Conservation (phyloP, 768 basidiomycete genomes). For the Suillus luteus region DNA sequence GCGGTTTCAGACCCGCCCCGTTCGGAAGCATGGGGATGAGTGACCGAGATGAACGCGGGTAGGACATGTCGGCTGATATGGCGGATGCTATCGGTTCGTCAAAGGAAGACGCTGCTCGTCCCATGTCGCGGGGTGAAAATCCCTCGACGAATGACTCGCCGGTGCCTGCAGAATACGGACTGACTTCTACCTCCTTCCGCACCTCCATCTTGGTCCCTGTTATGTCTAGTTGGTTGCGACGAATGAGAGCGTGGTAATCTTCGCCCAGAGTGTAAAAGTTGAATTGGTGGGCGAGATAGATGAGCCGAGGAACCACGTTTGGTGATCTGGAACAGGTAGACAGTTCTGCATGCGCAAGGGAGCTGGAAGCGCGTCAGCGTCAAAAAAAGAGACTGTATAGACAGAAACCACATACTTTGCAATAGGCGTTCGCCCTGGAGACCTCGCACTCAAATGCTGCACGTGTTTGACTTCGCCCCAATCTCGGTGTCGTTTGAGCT, state of each 20-base stretch:
- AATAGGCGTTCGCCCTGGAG: constrained; percentile 10
- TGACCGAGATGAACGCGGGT: constrained; percentile 37
- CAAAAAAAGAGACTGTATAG: constrained; percentile 8
- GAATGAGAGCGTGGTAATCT: constrained; percentile 79
- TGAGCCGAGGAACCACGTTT: constrained; percentile 63
- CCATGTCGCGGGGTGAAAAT: constrained; percentile 45
- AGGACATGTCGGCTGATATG: constrained; percentile 61
- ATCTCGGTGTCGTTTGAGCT: constrained; percentile 49
- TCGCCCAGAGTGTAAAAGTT: constrained; percentile 74
- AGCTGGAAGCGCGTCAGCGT: constrained; percentile 41
- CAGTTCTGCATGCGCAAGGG: constrained; percentile 80
- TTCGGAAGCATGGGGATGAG: constrained; percentile 85
- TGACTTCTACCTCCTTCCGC: constrained; percentile 69
- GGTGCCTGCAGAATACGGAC: constrained; percentile 44
- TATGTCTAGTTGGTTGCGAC: constrained; percentile 61
- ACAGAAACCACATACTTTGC: constrained; percentile 11
- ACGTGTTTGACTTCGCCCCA: constrained; percentile 54
- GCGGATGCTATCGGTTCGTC: constrained; percentile 81
- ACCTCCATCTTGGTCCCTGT: constrained; percentile 65
- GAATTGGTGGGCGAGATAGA: constrained; percentile 88
- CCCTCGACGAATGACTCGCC: constrained; percentile 58
- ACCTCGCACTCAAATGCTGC: constrained; percentile 11
- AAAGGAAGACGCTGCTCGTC: constrained; percentile 48
- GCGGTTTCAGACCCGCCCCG: constrained; percentile 48
- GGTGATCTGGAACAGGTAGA: constrained; percentile 66